phyloP scores from a whole-genome alignment of 2,329 filamentous ascomycete genomes.

The Neophaeococcomyces mojaviensis region DNA sequence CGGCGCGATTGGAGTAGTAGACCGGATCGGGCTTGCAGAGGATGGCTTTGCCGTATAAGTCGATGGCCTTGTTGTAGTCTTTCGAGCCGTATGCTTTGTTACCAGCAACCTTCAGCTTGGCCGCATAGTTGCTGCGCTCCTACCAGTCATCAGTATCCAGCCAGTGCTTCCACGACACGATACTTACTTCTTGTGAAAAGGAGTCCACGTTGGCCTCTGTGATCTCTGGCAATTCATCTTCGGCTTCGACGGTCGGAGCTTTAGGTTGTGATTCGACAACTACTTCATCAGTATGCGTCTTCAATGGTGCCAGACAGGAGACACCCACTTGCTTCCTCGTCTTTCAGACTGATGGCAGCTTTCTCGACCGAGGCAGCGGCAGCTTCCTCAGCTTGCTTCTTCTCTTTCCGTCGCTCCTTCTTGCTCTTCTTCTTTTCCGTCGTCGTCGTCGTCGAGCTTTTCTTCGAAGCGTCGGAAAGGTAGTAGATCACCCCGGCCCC shows the following conservation, averaged over 20 bases:
- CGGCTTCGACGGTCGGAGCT: conserved; percentile 29
- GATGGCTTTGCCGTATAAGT: conserved; percentile 91
- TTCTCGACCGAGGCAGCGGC: conserved; percentile 33
- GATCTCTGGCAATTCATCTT: conserved; percentile 63
- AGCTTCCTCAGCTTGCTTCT: conserved; percentile 47
- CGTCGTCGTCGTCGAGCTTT: conserved; percentile 29
- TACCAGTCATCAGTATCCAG: conserved; percentile 30
- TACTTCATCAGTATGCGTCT: background rate
- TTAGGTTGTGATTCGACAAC: conserved; percentile 8
- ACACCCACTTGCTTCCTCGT: conserved; percentile 27
- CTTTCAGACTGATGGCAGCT: conserved; percentile 24
- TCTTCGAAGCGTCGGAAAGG: conserved; percentile 50
- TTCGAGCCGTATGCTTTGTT: conserved; percentile 96
- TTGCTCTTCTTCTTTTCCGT: conserved; percentile 72
- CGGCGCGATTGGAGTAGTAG: conserved; percentile 97
- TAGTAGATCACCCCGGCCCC: conserved; percentile 93
- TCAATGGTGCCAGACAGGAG: background rate
- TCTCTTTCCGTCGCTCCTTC: conserved; percentile 80
- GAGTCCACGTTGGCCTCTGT: conserved; percentile 41
- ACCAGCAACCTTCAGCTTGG: conserved; percentile 86
- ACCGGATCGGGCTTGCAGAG: conserved; percentile 95
- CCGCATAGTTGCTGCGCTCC: conserved; percentile 78
- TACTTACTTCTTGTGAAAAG: conserved; percentile 39
- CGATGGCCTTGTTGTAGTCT: conserved; percentile 87
- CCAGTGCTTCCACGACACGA: conserved; percentile 11